phyloP scores from a whole-genome alignment of 495 filamentous ascomycete species.

The Aspergillus coremiiformis region DNA sequence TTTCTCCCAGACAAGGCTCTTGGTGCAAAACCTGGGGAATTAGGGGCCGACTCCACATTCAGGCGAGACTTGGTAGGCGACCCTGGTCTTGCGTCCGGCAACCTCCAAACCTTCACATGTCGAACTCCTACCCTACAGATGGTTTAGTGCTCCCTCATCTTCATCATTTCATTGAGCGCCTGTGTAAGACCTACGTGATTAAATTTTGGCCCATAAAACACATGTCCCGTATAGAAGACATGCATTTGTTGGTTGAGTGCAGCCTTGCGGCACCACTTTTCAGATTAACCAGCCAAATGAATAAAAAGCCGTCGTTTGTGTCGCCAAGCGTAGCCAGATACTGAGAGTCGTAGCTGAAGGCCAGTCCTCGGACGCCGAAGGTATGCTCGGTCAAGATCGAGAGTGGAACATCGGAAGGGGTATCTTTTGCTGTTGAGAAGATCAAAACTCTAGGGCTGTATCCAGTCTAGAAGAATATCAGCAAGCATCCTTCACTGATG shows the following conservation, averaged over 20 bases:
- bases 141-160: slow-evolving; percentile 9
- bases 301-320: slow-evolving; percentile 87
- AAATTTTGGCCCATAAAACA: slow-evolving; percentile 74
- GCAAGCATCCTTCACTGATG: not conserved
- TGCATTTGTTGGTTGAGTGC: slow-evolving; percentile 92
- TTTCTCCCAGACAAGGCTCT: slow-evolving; percentile 55
- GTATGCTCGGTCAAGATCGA: slow-evolving; percentile 82
- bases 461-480: slow-evolving; percentile 52
- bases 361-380: slow-evolving; percentile 78
- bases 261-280: slow-evolving; percentile 78
- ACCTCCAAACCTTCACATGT: slow-evolving; percentile 89
- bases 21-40: slow-evolving; percentile 38
- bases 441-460: slow-evolving; percentile 88
- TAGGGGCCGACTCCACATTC: slow-evolving; percentile 32
- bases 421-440: slow-evolving; percentile 70
- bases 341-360: slow-evolving; percentile 81
- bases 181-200: slow-evolving; percentile 47
- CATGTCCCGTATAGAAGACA: slow-evolving; percentile 71
- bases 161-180: not conserved
- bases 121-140: slow-evolving; percentile 64
- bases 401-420: slow-evolving; percentile 72
- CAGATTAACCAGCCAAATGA: slow-evolving; percentile 79
- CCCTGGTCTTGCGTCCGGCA: slow-evolving; percentile 51
- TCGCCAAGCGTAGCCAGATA: slow-evolving; percentile 84
- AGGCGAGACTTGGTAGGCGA: slow-evolving; percentile 44